These are phyloP conservation scores for Yarrowia sp. DNA, from an alignment of 805 yeast species.

Conservation along the genomic window DNA sequence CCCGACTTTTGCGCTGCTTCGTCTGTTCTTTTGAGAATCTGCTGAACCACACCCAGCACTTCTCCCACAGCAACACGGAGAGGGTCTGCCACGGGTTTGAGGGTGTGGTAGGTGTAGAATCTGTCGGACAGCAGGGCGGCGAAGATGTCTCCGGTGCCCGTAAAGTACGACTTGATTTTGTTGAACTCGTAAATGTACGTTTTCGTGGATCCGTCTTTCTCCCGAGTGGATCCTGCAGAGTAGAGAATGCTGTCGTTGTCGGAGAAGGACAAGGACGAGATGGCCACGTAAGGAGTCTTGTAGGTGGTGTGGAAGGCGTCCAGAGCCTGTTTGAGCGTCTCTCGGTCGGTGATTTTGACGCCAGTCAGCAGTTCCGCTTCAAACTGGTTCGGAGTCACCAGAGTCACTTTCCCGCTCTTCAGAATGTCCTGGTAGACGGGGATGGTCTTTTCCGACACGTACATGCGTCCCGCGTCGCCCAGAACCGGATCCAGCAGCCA, in stretches of 20 bases:
- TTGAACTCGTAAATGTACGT: conserved; percentile 60
- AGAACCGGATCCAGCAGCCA: conserved; percentile 90
- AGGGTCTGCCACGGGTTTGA: conserved; percentile 40
- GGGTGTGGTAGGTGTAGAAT: conserved; percentile 42
- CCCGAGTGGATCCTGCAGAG: conserved; percentile 56
- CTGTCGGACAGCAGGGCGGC: conserved; percentile 79
- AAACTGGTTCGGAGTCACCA: conserved; percentile 90
- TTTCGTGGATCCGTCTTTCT: conserved; percentile 8
- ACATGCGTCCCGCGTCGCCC: conserved; percentile 87
- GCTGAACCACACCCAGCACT: conserved; percentile 54
- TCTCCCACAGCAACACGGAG: conserved; percentile 53
- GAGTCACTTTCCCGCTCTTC: conserved; percentile 59
- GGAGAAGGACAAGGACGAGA: conserved; percentile 61
- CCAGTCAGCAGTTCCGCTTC: conserved; percentile 79
- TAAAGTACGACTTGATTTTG: conserved; percentile 77
- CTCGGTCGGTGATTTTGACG: conserved; percentile 53
- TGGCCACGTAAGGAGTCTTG: conserved; percentile 65
- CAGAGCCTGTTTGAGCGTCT: conserved; percentile 58
- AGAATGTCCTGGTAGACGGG: conserved; percentile 64
- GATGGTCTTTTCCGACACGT: conserved; percentile 66
- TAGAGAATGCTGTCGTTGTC: conserved; percentile 49
- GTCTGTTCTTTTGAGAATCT: conserved; percentile 53
- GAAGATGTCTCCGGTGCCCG: conserved; percentile 94
- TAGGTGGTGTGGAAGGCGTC: conserved; percentile 56
- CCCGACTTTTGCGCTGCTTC: conserved; percentile 41